Evolutionary conservation across 2,329 filamentous ascomycete species (phyloP), one percentile per base, ranked within the genome.

Genomic region (Emergomyces orientalis): DNA sequence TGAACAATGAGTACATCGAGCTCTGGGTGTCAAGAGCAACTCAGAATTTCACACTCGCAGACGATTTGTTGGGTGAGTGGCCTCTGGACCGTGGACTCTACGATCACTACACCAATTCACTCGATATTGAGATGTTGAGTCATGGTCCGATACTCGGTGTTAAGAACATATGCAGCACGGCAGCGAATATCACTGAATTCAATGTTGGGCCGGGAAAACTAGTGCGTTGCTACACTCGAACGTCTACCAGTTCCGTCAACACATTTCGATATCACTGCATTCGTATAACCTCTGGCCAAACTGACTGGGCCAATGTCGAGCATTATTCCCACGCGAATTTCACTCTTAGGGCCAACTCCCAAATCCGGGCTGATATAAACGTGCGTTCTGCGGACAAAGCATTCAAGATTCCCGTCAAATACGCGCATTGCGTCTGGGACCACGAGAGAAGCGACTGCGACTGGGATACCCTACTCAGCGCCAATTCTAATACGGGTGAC

Each of bases 211-310:
- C 51, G 8, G 25, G 51, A 34, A 55, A 55, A 30, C 51, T 9
- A 30, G 51, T 55, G 30, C 51, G 51, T 55, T 55, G 51, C 51
- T 55, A 34, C 51, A 55, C 30, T 55, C 51, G 51, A 55, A 34
- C 30, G 27, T 30, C 51, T 19, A 55, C 27, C 30, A 34, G 11
- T 32, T 32, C 51, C 25, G n/a, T 9, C 17, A 34, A 34, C 51
- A 34, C 17, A n/a, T 55, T 55, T 55, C 25, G 25, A 30, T 34
- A 55, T 30, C 51, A 34, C 27, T 55, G 62, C 51, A 19, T 22
- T 52, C 14, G 14, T 55, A 19, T 55, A 41, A 14, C 37, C 9
- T 30, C 47, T 22, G 30, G 59, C 59, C 57, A 22, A 25, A 49
- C 3, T 19, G 13, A 13, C 52, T 45, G 57, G 63, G 41, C 13